Base-by-base conservation (phyloP, 139 green algal species). In the Volvox africanus region DNA sequence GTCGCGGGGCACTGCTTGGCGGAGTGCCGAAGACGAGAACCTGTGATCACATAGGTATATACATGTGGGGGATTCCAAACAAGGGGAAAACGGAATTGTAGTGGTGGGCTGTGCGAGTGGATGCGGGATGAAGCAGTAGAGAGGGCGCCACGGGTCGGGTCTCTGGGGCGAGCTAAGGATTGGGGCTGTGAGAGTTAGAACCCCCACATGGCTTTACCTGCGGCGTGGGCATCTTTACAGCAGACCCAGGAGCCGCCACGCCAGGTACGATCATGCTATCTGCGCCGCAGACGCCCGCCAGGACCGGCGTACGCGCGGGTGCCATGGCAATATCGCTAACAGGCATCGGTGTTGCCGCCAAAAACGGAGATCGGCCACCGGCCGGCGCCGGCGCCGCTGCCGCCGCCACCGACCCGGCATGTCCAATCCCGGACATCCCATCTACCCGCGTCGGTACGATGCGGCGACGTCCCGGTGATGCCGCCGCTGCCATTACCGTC, bases 171-270 rank as follows among this genome's bases (percentile, higher is more conserved):
- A n/a, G n/a, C 9, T 55, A 9, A 55, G 44, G 5, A 55, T 55
- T 55, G 44, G 44, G 44, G 44, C 9, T 55, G 44, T 55, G 44
- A 55, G 44, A 9, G 44, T 55, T 55, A 55, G 5, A 55, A 14
- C 44, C 44, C 44, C 5, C 9, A 9, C 44, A 55, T 55, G 44
- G 44, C 44, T 28, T 73, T 37, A 89, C 84, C 84, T 89, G 86
- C 50, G 86, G 86, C 19, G 86, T 90, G 30, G 86, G 86, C 86
- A 90, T 90, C 86, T 90, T 90, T 21, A 35, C 26, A 3, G 30
- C 86, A 2, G 86, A 90, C 71, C 28, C 44, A 22, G 86, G 86
- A 21, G 50, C 71, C 13, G 30, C 85, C 17, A 33, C 50, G 16
- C 71, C 86, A 35, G 9, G 21, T 13, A 61, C 37, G 44, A 55